A percentile compares a stretch with the other conserved stretches of the same genome.
phyloP scores from a whole-genome alignment of 805 yeast genomes.

The Kuraishia capsulata region DNA sequence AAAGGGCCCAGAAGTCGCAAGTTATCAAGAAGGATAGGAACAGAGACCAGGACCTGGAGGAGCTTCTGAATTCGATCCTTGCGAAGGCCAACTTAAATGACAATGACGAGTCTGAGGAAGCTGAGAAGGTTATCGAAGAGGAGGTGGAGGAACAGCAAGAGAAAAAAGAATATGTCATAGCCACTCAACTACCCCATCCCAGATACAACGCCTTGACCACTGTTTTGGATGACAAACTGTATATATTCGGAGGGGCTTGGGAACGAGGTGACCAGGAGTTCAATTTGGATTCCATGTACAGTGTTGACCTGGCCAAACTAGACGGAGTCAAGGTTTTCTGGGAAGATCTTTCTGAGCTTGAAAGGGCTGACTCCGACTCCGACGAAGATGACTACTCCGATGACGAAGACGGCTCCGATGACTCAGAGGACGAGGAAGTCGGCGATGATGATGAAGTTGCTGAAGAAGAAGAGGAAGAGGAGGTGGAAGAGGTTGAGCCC shows the following conservation, averaged over 20 bases:
- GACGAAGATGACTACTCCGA: constrained; percentile 68
- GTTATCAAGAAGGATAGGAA: constrained; percentile 31
- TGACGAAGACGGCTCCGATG: constrained; percentile 32
- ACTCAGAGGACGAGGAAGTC: constrained; percentile 30
- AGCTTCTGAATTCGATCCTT: constrained; percentile 63
- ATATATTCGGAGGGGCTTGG: constrained; percentile 85
- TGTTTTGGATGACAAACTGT: constrained; percentile 76
- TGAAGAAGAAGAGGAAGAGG: constrained; percentile 64
- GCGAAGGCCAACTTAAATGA: constrained; percentile 62
- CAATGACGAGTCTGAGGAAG: constrained; percentile 23
- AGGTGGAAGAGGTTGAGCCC: constrained; percentile 47
- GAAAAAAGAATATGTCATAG: constrained; percentile 42
- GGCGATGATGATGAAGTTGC: constrained; percentile 45
- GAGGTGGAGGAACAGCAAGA: constrained; percentile 26
- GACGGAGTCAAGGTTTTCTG: constrained; percentile 85
- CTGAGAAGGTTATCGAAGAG: constrained; percentile 28
- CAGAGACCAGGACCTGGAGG: constrained; percentile 77
- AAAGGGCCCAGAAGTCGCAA: constrained; percentile 34
- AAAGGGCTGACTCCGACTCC: constrained; percentile 42
- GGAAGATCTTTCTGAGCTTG: constrained; percentile 70
- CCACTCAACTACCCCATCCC: constrained; percentile 70
- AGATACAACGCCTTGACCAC: constrained; percentile 82
- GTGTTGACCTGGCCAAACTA: constrained; percentile 74
- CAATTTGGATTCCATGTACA: constrained; percentile 75
- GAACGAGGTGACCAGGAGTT: constrained; percentile 84